Evolutionary conservation across 2,329 filamentous ascomycete species (phyloP), one percentile per base, ranked within the genome.

Genomic region (Epichloe sylvatica): DNA sequence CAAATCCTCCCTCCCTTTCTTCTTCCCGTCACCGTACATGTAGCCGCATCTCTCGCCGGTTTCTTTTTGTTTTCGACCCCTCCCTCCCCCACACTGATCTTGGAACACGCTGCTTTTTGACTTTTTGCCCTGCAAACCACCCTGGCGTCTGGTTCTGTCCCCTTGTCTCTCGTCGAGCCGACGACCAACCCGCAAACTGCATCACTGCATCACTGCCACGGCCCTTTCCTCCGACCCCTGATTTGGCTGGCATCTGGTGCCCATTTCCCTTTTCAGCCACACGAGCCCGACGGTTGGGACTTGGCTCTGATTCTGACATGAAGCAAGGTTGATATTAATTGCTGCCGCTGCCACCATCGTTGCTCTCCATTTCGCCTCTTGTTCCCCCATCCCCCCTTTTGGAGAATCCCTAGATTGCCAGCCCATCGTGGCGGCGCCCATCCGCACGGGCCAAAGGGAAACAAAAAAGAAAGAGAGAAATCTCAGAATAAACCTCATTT

Each of bases 131-230:
- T 13, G 38, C 34, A 47, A 17, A 21, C 37, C 34, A 41, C 38
- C 19, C 34, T 47, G 13, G 40, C 33, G 4, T 13, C 36, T 46
- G 23, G 23, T 25, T 45, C 41, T 7, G 21, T 38, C 41, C 11
- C 30, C 37, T 35, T 25, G 23, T 21, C 30, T 47, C 39, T 47
- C 40, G 21, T 35, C 25, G 21, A 40, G 42, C 37, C 37, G 25
- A 41, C 37, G n/a, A 12, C 41, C 36, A 35, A 15, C 7, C 38
- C 41, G 11, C 44, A 35, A 35, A 39, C 42, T 49, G 44, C 47
- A 40, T 44, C 47, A 39, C 42, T 49, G 44, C 47, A 40, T 44
- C 47, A 44, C 39, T 46, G n/a, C 11, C 19, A 36, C 39, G 30
- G 15, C 45, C 23, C 36, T 37, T 36, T 38, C 34, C 25, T 39